phyloP scores from a whole-genome alignment of 345 rosid genomes.

The Murraya paniculata region DNA sequence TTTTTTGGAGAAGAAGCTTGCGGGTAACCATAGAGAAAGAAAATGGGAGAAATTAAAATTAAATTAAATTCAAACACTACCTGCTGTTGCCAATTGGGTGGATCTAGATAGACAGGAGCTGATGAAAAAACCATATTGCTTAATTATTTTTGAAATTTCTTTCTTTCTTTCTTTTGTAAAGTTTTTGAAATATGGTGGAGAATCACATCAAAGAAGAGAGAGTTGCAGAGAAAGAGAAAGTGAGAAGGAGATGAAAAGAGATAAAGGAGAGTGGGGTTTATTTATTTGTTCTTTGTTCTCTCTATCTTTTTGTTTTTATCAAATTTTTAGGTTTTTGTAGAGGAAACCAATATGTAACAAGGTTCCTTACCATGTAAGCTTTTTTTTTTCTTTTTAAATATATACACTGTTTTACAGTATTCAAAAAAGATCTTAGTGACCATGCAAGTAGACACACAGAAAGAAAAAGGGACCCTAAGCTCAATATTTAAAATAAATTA shows the following conservation, averaged over 20 bases:
- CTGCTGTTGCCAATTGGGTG: slow-evolving; percentile 68
- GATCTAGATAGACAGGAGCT: slow-evolving; percentile 57
- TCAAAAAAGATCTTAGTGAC: slow-evolving; percentile 21
- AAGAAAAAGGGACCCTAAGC: slow-evolving; percentile 18
- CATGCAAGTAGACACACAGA: slow-evolving; percentile 29
- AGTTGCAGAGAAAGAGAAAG: slow-evolving; percentile 42
- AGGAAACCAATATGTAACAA: neutral
- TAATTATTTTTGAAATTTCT: slow-evolving; percentile 9
- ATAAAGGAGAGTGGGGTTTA: slow-evolving; percentile 30
- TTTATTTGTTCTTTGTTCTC: slow-evolving; percentile 28
- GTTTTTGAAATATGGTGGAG: slow-evolving; percentile 45
- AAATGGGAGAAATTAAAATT: slow-evolving; percentile 4
- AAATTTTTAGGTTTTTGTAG: slow-evolving; percentile 27
- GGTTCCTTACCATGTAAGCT: slow-evolving; percentile 34
- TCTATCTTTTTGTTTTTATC: slow-evolving; percentile 39
- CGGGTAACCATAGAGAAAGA: neutral
- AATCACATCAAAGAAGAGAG: slow-evolving; percentile 56
- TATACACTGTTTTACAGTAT: slow-evolving; percentile 16
- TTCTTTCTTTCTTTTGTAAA: slow-evolving; percentile 48
- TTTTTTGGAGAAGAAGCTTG: slow-evolving; percentile 26
- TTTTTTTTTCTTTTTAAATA: slow-evolving; percentile 8
- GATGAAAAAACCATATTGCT: slow-evolving; percentile 60
- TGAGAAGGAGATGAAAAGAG: slow-evolving; percentile 27
- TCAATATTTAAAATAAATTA: slow-evolving; percentile 11
- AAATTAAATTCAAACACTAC: slow-evolving; percentile 22